A percentile compares a stretch with the other conserved stretches of the same genome.
These are phyloP conservation scores for Penicillium simplicissimum DNA, from an alignment of 495 filamentous ascomycete genomes.

Conservation along the genomic window DNA sequence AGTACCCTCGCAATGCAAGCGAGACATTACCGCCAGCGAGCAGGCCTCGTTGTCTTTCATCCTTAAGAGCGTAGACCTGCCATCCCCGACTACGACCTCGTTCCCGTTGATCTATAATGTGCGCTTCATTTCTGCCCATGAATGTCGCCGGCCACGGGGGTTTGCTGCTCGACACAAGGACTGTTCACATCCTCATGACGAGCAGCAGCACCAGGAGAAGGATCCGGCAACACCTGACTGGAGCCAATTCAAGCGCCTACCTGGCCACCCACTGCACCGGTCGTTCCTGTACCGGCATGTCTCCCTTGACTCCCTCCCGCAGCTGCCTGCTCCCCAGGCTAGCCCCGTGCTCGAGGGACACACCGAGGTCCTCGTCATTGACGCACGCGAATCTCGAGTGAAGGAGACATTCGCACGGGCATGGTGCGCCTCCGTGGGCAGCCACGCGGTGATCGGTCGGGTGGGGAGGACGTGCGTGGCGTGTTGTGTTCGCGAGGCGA, in stretches of 20 bases:
- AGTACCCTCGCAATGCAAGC: slow-evolving; percentile 22
- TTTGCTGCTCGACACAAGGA: slow-evolving; percentile 20
- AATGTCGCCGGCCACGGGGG: slow-evolving; percentile 58
- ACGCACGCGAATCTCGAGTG: slow-evolving; percentile 53
- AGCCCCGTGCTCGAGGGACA: slow-evolving; percentile 5
- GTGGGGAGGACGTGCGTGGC: slow-evolving; percentile 62
- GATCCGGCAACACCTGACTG: slow-evolving; percentile 27
- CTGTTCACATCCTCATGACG: not conserved
- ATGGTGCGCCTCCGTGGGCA: slow-evolving; percentile 67
- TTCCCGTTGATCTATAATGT: slow-evolving; percentile 61
- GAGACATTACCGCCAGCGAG: slow-evolving; percentile 43
- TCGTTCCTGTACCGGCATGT: slow-evolving; percentile 59
- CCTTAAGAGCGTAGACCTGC: slow-evolving; percentile 18
- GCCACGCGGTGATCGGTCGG: slow-evolving; percentile 67
- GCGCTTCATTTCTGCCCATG: slow-evolving; percentile 65
- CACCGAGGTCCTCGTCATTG: slow-evolving; percentile 50
- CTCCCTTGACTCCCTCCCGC: slow-evolving; percentile 52
- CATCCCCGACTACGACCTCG: slow-evolving; percentile 38
- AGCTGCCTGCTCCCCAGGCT: slow-evolving; percentile 13
- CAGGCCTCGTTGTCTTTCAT: slow-evolving; percentile 55
- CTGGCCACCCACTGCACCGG: slow-evolving; percentile 66
- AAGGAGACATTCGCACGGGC: slow-evolving; percentile 67
- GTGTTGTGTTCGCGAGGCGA: slow-evolving; percentile 71
- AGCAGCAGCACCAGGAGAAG: slow-evolving; percentile 43
- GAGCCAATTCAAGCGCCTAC: slow-evolving; percentile 30